Conservation (phyloP, 495 filamentous ascomycete genomes). For the Parmelia sp. region DNA sequence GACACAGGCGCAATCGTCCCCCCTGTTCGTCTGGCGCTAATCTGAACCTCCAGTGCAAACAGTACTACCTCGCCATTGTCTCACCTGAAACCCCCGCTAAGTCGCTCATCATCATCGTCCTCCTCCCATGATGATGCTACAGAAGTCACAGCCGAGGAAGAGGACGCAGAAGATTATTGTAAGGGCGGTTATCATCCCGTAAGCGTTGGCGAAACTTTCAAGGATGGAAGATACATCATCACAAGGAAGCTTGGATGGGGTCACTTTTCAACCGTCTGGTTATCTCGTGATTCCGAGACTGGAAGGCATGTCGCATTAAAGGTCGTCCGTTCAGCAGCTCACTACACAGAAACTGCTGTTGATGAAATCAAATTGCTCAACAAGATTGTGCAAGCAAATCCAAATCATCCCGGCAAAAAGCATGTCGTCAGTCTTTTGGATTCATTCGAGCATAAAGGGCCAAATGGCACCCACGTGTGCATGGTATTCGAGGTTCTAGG, state of each 20-base stretch:
- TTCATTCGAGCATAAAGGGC: conserved; percentile 95
- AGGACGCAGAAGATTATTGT: conserved; percentile 98
- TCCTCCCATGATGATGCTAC: conserved; percentile 76
- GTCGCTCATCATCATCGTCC: conserved; percentile 71
- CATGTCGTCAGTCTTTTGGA: conserved; percentile 95
- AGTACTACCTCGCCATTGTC: conserved; percentile 40
- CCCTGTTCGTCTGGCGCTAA: background rate
- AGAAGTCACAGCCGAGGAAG: conserved; percentile 93
- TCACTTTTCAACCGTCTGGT: conserved; percentile 97
- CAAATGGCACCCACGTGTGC: conserved; percentile 93
- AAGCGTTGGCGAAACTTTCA: conserved; percentile 88
- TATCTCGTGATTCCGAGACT: conserved; percentile 84
- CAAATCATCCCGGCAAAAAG: conserved; percentile 82
- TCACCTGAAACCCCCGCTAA: conserved; percentile 47
- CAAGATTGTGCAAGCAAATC: conserved; percentile 92
- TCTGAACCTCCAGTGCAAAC: conserved; percentile 33
- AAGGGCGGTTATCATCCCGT: conserved; percentile 98
- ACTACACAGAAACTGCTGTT: conserved; percentile 98
- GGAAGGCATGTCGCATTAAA: conserved; percentile 96
- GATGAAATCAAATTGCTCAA: conserved; percentile 98
- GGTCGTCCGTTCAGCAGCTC: conserved; percentile 91
- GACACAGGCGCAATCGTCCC: conserved; percentile 14
- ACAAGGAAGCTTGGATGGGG: conserved; percentile 98
- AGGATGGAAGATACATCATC: conserved; percentile 92
- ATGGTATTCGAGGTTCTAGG: conserved; percentile 99